Evolutionary conservation across 495 filamentous ascomycete species (phyloP), one percentile per base, ranked within the genome.

Genomic region (Penicillium verhagenii): DNA sequence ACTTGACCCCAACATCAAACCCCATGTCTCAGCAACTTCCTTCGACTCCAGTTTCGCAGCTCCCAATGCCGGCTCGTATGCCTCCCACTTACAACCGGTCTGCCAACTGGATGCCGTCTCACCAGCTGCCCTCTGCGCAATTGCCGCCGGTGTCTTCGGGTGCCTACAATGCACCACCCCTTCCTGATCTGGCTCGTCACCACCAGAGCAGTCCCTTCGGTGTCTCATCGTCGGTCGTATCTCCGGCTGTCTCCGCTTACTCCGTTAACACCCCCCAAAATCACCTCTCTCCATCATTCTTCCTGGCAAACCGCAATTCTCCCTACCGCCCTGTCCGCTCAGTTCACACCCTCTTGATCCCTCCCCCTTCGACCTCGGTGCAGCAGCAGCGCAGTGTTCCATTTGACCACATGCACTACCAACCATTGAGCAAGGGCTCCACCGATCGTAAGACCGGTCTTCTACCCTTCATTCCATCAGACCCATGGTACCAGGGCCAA

Each of bases 341-440:
- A 49, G 90, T 97, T 47, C 90, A 91, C 56, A 96, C 91, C 3
- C 79, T 98, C 18, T 79, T 97, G 16, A 89, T 94, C 25, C 94
- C 93, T 11, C 90, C 94, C 46, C 89, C 91, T 0, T 89, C 90
- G 13, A 79, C 83, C 0, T 89, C 90, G 10, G 80, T 96, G 43
- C 83, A 92, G 44, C 86, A 90, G 57, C 86, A 88, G 53, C 77
- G 78, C 54, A 74, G 72, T 54, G 57, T 87, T 67, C 67, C 81
- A 51, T 75, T 88, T 67, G 76, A 90, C 59, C 90, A 96, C 72
- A 96, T 98, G 91, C 94, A 96, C 63, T 98, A 97, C 59, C 93
- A 96, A 61, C 90, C 93, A 4, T 72, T 98, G 8, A 89, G 90
- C 3, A 90, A 90, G 64, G 70, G 80, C 8, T 79, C 82, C 3